Evolutionary conservation across 2,329 filamentous ascomycete species (phyloP).

Genomic region (Ceratocystiopsis minuta): DNA sequence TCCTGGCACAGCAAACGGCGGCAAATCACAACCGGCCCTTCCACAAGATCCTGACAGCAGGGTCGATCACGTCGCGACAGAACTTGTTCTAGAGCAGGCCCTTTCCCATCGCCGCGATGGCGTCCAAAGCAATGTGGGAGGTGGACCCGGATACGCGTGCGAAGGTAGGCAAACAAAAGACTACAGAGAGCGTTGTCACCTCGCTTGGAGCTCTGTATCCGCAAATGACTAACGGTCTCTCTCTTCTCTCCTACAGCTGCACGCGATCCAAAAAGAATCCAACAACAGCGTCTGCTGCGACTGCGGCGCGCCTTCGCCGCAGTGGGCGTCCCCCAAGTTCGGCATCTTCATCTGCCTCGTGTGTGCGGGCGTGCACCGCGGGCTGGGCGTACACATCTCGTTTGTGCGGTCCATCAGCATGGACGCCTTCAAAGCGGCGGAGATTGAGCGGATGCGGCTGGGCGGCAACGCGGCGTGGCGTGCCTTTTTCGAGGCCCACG

Average conservation of each 20-base stretch:
- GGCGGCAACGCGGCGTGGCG: slow-evolving; percentile 84
- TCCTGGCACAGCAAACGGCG: too few species aligned
- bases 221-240: neutral
- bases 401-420: slow-evolving; percentile 96
- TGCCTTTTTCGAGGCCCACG: slow-evolving; percentile 63
- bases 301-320: slow-evolving; percentile 84
- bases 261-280: slow-evolving; percentile 76
- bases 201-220: neutral
- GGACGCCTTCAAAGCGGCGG: slow-evolving; percentile 89
- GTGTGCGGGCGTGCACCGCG: slow-evolving; percentile 87
- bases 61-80: too few species aligned
- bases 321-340: slow-evolving; percentile 97
- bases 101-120: slow-evolving; percentile 23
- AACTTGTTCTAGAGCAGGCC: neutral
- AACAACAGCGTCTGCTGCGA: slow-evolving; percentile 87
- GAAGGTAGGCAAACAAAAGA: slow-evolving; percentile 48
- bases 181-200: slow-evolving; percentile 15
- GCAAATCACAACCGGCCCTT: neutral
- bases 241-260: slow-evolving; percentile 39
- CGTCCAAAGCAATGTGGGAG: slow-evolving; percentile 84
- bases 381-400: slow-evolving; percentile 91
- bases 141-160: slow-evolving; percentile 93
- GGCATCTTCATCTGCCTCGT: slow-evolving; percentile 96
- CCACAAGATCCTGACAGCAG: too few species aligned
- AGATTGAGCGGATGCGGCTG: slow-evolving; percentile 84